Evolutionary conservation across 1,284 basidiomycete genomes (phyloP), one percentile per base, ranked within the genome.

Genomic region (Sanghuangporus baumii): DNA sequence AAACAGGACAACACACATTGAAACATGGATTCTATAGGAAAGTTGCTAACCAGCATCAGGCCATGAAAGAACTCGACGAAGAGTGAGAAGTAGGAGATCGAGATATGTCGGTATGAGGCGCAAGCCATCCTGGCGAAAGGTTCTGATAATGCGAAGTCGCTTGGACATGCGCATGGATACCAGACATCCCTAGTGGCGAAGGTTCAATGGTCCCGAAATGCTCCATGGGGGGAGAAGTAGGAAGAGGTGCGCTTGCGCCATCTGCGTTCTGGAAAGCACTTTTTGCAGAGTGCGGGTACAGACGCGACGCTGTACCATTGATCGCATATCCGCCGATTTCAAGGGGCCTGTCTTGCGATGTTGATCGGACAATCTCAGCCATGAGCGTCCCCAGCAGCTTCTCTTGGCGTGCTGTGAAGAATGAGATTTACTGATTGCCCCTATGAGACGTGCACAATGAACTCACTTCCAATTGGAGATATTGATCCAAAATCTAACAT

Each of bases 391-490:
- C 89, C n/a, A 93, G 77, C 18, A 93, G 76, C 66, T 81, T 83
- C 72, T 92, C 89, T 75, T 92, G 90, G 34, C 89, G 88, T 50
- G 83, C 89, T 91, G 66, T 18, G 47, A 66, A 69, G 60, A 64
- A 65, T 55, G 37, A 60, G 55, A 60, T 59, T 43, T 51, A 41
- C 57, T 38, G 59, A 16, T 48, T 59, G 31, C 66, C 51, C 20
- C 47, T 57, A 37, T 7, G 48, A 58, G n/a, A 26, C 54, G 18
- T 55, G n/a, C 40, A n/a, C 5, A 16, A 36, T 26, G 3, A 5
- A 78, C 87, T 75, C 73, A 92, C 90, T 84, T 68, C 90, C 90
- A 60, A 93, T 89, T n/a, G 89, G 88, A 40, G 89, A 93, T 52
- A 84, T 82, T 57, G 79, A 75, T 12, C 90, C 90, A 69, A 90